These are phyloP conservation scores for Malassezia furfur DNA, from an alignment of 1,284 basidiomycete species.

Conservation along the genomic window DNA sequence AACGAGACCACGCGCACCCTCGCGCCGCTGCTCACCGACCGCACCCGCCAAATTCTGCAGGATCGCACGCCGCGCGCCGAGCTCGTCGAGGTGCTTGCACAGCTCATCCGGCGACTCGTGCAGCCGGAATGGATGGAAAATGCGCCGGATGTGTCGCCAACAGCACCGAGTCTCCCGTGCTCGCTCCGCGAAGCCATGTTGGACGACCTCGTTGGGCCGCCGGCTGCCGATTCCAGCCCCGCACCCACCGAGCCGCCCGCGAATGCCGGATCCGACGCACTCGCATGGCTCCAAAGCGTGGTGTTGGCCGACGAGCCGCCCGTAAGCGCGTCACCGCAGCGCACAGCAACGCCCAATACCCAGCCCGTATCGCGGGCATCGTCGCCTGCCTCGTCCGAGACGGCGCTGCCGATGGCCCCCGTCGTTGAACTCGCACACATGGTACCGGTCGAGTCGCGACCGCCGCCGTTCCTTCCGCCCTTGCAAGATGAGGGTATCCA, in stretches of 20 bases:
- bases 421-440: slow-evolving; percentile 85
- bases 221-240: too few relatives aligned
- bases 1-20: neutral
- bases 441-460: slow-evolving; percentile 70
- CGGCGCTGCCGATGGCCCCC: slow-evolving; percentile 9
- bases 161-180: slow-evolving; percentile 19
- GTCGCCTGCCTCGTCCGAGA: too few relatives aligned
- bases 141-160: neutral
- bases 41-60: neutral
- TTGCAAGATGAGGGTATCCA: neutral
- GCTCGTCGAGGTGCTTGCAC: neutral
- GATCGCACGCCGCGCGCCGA: neutral
- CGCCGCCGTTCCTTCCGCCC: slow-evolving; percentile 56
- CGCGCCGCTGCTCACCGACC: neutral
- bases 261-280: too few relatives aligned
- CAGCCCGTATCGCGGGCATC: too few relatives aligned
- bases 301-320: too few relatives aligned
- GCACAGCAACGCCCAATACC: too few relatives aligned
- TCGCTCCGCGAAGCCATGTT: slow-evolving; percentile 42
- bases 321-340: too few relatives aligned
- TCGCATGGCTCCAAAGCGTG: too few relatives aligned
- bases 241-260: too few relatives aligned
- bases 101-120: neutral
- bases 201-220: slow-evolving; percentile 16
- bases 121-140: neutral